Conservation (phyloP, 768 basidiomycete species). For the Tylopilus sp. region DNA sequence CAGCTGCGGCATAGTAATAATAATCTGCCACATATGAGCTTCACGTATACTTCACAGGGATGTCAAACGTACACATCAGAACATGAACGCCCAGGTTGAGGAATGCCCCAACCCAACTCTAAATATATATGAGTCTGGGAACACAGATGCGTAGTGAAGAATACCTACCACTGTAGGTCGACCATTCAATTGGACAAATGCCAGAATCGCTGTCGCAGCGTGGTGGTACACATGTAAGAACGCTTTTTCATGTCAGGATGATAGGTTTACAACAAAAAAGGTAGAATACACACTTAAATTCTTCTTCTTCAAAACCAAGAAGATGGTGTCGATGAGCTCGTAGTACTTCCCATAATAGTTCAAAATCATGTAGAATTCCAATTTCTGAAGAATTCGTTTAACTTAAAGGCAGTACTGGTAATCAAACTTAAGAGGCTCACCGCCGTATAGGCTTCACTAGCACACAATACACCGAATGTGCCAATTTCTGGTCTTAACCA, state of each 20-base stretch:
- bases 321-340: slow-evolving; percentile 91
- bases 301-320: slow-evolving; percentile 97
- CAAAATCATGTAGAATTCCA: slow-evolving; percentile 94
- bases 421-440: slow-evolving; percentile 47
- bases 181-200: slow-evolving; percentile 89
- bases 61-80: slow-evolving; percentile 74
- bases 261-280: not conserved
- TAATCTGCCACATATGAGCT: slow-evolving; percentile 58
- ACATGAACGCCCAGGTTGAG: slow-evolving; percentile 92
- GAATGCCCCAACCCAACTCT: slow-evolving; percentile 91
- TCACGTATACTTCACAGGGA: not conserved
- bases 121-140: not conserved
- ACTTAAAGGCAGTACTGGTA: too few relatives aligned
- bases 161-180: slow-evolving; percentile 78
- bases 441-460: slow-evolving; percentile 75
- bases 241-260: slow-evolving; percentile 42
- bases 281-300: slow-evolving; percentile 63
- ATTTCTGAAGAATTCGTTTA: slow-evolving; percentile 43
- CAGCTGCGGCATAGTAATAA: slow-evolving; percentile 96
- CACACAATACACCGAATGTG: too few relatives aligned
- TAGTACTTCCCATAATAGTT: slow-evolving; percentile 92
- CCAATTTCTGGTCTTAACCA: too few relatives aligned
- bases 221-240: slow-evolving; percentile 99
- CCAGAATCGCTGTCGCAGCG: slow-evolving; percentile 89
- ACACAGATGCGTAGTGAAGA: not conserved